A percentile compares a stretch with the other conserved stretches of the same genome.
These are phyloP conservation scores for Nemania diffusa DNA, from an alignment of 2,329 filamentous ascomycete genomes.

Conservation along the genomic window DNA sequence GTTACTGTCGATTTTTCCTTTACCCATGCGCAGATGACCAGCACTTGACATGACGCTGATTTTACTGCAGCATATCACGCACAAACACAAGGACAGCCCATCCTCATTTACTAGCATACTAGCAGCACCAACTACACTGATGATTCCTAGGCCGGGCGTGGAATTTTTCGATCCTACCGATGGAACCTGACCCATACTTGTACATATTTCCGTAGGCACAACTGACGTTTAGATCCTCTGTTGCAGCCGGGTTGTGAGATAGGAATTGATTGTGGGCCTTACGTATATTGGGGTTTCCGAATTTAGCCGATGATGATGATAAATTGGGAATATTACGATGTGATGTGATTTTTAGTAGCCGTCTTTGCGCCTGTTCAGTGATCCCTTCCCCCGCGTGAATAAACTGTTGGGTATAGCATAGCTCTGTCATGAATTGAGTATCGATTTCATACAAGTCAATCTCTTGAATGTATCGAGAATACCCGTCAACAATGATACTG, in stretches of 20 bases:
- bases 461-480: constrained; percentile 3
- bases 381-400: not conserved
- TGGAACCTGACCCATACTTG: constrained; percentile 22
- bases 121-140: constrained; percentile 42
- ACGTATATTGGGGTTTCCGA: not conserved
- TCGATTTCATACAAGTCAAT: not conserved
- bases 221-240: constrained; percentile 23
- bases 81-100: constrained; percentile 22
- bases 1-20: constrained; percentile 38
- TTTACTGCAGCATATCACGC: constrained; percentile 41
- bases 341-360: not conserved
- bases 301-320: not conserved
- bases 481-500: not conserved
- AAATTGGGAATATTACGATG: not conserved
- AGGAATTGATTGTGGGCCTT: constrained; percentile 17
- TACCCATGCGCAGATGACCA: constrained; percentile 38
- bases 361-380: not conserved
- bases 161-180: constrained; percentile 9
- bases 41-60: constrained; percentile 46
- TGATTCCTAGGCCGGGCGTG: constrained; percentile 31
- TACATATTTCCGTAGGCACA: constrained; percentile 32
- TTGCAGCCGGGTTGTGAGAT: constrained; percentile 7
- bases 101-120: constrained; percentile 33
- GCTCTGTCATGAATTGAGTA: not conserved
- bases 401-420: not conserved